Conservation (phyloP, 2,329 filamentous ascomycete genomes). For the Trichophyton mentagrophytes region DNA sequence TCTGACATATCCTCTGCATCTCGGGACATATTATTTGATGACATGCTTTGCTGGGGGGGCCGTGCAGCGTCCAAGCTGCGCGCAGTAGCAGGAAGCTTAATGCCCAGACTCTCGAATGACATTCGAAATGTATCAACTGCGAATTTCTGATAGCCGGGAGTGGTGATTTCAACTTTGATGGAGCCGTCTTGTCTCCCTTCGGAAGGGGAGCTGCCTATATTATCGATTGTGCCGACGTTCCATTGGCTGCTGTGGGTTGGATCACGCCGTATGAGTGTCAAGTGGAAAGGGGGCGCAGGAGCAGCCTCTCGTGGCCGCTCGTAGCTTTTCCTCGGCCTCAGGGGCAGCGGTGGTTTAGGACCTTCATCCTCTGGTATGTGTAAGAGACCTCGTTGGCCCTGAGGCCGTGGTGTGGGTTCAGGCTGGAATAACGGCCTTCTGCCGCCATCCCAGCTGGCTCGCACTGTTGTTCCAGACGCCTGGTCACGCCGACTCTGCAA, state of each 20-base stretch:
- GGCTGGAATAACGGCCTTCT: not conserved
- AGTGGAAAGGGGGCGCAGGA: conserved; percentile 19
- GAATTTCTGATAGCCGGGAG: conserved; percentile 49
- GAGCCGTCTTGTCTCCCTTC: conserved; percentile 15
- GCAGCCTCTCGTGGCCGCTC: not conserved
- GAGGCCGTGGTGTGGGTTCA: conserved; percentile 1
- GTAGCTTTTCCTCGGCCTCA: conserved; percentile 5
- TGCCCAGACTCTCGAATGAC: conserved; percentile 22
- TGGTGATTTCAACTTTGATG: conserved; percentile 45
- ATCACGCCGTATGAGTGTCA: conserved; percentile 60
- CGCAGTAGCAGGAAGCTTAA: conserved; percentile 11
- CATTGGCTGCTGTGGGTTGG: conserved; percentile 56
- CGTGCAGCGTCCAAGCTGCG: not conserved
- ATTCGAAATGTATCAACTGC: conserved; percentile 27
- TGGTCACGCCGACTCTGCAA: not conserved
- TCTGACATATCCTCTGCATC: not conserved
- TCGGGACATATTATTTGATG: not conserved
- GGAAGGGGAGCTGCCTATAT: conserved; percentile 15
- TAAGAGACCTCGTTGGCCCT: not conserved
- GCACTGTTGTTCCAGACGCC: not conserved
- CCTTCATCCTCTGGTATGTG: not conserved
- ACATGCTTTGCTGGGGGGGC: not conserved
- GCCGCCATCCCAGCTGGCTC: conserved; percentile 7
- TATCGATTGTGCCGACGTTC: conserved; percentile 57
- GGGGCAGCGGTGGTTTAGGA: not conserved